These are phyloP conservation scores for Jatropha multifida DNA, from an alignment of 441 rosid species.

Conservation along the genomic window DNA sequence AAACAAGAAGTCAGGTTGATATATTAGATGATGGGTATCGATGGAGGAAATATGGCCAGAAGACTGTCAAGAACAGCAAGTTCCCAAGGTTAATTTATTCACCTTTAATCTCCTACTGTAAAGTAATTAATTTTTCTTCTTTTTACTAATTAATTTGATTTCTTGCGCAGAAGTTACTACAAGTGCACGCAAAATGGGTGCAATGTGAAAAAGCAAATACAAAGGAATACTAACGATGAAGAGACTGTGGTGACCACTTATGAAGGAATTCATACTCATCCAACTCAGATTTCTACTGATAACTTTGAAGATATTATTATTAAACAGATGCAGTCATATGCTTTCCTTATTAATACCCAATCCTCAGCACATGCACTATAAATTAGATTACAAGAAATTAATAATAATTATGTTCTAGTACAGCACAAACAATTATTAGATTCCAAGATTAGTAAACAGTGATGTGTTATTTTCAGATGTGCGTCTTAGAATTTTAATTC, in stretches of 20 bases:
- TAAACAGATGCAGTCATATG: conserved; percentile 56
- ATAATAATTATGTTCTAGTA: too few relatives aligned
- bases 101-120: too few relatives aligned
- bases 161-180: conserved; percentile 63
- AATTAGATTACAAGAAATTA: too few relatives aligned
- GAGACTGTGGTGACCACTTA: conserved; percentile 69
- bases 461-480: too few relatives aligned
- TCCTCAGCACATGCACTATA: background rate
- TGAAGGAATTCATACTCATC: conserved; percentile 70
- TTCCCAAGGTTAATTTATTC: conserved; percentile 42
- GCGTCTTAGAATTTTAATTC: too few relatives aligned
- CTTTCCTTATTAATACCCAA: conserved; percentile 30
- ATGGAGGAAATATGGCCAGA: conserved; percentile 58
- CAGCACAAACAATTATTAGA: too few relatives aligned
- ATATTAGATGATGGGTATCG: conserved; percentile 50
- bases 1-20: conserved; percentile 53
- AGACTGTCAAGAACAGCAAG: conserved; percentile 46
- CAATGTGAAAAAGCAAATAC: conserved; percentile 90
- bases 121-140: too few relatives aligned
- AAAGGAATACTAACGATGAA: conserved; percentile 57
- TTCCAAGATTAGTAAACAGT: too few relatives aligned
- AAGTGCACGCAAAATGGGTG: conserved; percentile 68
- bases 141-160: background rate
- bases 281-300: conserved; percentile 46
- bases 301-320: conserved; percentile 65